These are phyloP conservation scores for Nitzschia sp. DNA, from an alignment of 108 stramenopile genomes.

Conservation along the genomic window DNA sequence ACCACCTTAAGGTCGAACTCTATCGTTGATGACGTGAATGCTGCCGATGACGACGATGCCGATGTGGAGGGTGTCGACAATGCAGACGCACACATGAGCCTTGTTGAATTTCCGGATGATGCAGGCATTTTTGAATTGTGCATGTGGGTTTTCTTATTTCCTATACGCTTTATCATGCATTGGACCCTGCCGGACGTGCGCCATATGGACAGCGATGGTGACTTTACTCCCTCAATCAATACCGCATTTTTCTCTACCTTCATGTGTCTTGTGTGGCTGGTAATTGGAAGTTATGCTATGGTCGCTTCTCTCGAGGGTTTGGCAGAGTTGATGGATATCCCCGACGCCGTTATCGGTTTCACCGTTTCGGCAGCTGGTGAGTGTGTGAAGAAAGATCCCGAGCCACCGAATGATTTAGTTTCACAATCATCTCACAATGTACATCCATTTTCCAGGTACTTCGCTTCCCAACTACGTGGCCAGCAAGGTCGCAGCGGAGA, in stretches of 20 bases:
- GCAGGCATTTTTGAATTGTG: slow-evolving; percentile 33
- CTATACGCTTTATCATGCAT: slow-evolving; percentile 67
- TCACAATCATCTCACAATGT: not conserved
- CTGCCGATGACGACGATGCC: slow-evolving; percentile 7
- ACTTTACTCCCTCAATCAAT: slow-evolving; percentile 27
- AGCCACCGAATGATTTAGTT: not conserved
- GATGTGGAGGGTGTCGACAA: slow-evolving; percentile 32
- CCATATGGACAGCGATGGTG: slow-evolving; percentile 50
- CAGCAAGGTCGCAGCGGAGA: slow-evolving; percentile 77
- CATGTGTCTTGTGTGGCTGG: slow-evolving; percentile 64
- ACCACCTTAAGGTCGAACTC: not conserved
- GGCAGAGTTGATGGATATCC: slow-evolving; percentile 65
- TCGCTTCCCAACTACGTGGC: slow-evolving; percentile 68
- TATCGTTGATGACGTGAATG: not conserved
- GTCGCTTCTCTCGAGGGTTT: slow-evolving; percentile 71
- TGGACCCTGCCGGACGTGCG: slow-evolving; percentile 72
- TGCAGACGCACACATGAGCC: slow-evolving; percentile 40
- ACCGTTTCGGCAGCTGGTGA: slow-evolving; percentile 83
- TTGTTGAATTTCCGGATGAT: slow-evolving; percentile 56
- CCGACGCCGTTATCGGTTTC: slow-evolving; percentile 71
- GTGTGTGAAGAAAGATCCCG: not conserved
- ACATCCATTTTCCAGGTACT: slow-evolving; percentile 29
- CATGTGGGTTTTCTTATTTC: slow-evolving; percentile 50
- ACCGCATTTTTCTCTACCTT: slow-evolving; percentile 48
- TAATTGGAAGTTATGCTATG: slow-evolving; percentile 66